Conservation (phyloP, 2,329 filamentous ascomycete genomes). For the Cercospora sp. region DNA sequence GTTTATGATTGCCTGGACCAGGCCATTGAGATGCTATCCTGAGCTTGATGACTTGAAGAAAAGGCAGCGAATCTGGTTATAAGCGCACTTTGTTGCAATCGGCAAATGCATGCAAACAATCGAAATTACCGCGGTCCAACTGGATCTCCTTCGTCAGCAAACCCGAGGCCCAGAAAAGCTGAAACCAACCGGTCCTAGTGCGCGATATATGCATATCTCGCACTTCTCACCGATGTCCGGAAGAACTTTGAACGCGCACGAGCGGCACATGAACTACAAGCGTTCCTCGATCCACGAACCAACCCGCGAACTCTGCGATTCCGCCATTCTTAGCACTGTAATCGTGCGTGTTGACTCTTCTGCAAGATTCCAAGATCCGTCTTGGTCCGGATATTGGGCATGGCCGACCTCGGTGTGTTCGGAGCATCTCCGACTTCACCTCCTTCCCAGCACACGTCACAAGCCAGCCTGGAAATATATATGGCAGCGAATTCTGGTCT, state of each 20-base stretch:
- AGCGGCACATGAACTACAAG: not conserved
- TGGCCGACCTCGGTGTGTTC: constrained; percentile 1
- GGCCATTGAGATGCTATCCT: not conserved
- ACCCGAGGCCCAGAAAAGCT: not conserved
- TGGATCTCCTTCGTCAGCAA: not conserved
- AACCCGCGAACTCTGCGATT: not conserved
- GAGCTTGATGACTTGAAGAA: not conserved
- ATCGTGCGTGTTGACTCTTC: not conserved
- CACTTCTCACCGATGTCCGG: constrained; percentile 10
- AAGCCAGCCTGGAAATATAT: not conserved
- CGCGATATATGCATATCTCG: constrained; percentile 1
- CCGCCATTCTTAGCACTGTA: not conserved
- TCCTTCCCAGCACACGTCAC: not conserved
- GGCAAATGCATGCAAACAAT: not conserved
- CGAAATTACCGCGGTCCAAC: too few relatives aligned
- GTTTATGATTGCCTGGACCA: not conserved
- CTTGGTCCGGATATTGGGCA: not conserved
- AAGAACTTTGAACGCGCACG: constrained; percentile 4
- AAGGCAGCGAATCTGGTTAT: not conserved
- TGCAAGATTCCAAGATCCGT: not conserved
- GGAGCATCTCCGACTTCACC: constrained; percentile 15
- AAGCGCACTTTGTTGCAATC: not conserved
- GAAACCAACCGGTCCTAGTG: not conserved
- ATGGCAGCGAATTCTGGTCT: not conserved
- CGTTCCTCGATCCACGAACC: not conserved